Evolutionary conservation across 2,329 filamentous ascomycete genomes (phyloP).

Genomic region (Neodidymelliopsis sp.): DNA sequence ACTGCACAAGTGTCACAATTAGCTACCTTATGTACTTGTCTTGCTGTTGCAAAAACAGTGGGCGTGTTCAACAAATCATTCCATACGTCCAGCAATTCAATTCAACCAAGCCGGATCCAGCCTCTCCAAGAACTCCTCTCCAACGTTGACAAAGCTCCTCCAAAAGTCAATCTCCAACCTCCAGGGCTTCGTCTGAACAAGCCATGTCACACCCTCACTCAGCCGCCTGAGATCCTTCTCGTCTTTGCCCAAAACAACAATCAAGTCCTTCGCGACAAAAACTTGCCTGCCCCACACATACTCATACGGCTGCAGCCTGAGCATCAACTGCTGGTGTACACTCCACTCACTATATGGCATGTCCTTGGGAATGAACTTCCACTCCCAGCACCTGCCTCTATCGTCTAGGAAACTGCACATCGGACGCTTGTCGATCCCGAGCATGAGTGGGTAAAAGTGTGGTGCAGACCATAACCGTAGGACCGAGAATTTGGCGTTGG

Average conservation of each 20-base stretch:
- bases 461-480: slow-evolving; percentile 58
- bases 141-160: slow-evolving; percentile 61
- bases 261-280: slow-evolving; percentile 52
- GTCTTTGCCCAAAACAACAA: slow-evolving; percentile 57
- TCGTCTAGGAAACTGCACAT: slow-evolving; percentile 53
- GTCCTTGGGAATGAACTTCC: slow-evolving; percentile 59
- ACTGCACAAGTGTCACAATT: no score
- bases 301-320: slow-evolving; percentile 42
- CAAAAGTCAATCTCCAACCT: slow-evolving; percentile 60
- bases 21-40: no score
- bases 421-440: slow-evolving; percentile 48
- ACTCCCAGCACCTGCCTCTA: slow-evolving; percentile 55
- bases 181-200: slow-evolving; percentile 59
- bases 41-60: no score
- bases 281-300: slow-evolving; percentile 49
- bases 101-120: slow-evolving; percentile 53
- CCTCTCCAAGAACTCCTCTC: slow-evolving; percentile 53
- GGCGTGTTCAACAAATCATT: no score
- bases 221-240: slow-evolving; percentile 52
- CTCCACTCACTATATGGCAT: slow-evolving; percentile 55
- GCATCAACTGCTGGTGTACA: slow-evolving; percentile 51
- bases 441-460: slow-evolving; percentile 60
- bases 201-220: slow-evolving; percentile 53
- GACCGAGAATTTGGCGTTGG: slow-evolving; percentile 52
- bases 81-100: no score